phyloP scores from a whole-genome alignment of 192 early-diverging fungal genomes.

The Gigaspora rosea region DNA sequence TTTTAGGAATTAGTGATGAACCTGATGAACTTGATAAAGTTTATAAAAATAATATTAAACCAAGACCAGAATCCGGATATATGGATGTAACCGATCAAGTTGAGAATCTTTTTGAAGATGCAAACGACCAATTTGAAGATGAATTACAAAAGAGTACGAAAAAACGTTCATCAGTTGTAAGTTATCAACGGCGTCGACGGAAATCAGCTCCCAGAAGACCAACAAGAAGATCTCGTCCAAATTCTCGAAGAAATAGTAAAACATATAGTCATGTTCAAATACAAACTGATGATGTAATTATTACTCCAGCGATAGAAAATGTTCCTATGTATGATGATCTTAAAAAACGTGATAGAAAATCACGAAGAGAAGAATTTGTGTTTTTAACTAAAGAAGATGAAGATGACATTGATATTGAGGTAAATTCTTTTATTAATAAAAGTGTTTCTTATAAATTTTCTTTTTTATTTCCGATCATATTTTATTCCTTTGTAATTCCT shows the following conservation, averaged over 20 bases:
- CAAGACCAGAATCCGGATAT: constrained; percentile 13
- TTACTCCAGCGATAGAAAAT: neutral
- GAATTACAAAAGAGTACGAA: neutral
- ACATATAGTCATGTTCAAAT: too few relatives aligned
- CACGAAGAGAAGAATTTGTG: constrained; percentile 26
- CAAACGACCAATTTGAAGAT: neutral
- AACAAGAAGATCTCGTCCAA: too few relatives aligned
- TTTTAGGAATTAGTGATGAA: neutral
- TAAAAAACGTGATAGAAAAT: neutral
- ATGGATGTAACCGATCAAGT: constrained; percentile 27
- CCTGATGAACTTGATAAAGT: neutral
- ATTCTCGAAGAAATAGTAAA: too few relatives aligned
- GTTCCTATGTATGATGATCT: neutral
- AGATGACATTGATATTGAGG: neutral
- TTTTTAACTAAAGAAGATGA: neutral
- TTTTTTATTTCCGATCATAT: neutral
- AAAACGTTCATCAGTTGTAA: neutral
- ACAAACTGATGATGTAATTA: neutral
- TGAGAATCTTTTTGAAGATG: constrained; percentile 3
- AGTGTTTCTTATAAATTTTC: neutral
- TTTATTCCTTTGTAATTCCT: too few relatives aligned
- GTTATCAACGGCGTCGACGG: neutral
- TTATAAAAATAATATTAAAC: neutral
- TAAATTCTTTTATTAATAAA: neutral
- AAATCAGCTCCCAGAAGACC: too few relatives aligned